Conservation (phyloP, 176 grass and related monocot species). For the Metroxylon sagu region DNA sequence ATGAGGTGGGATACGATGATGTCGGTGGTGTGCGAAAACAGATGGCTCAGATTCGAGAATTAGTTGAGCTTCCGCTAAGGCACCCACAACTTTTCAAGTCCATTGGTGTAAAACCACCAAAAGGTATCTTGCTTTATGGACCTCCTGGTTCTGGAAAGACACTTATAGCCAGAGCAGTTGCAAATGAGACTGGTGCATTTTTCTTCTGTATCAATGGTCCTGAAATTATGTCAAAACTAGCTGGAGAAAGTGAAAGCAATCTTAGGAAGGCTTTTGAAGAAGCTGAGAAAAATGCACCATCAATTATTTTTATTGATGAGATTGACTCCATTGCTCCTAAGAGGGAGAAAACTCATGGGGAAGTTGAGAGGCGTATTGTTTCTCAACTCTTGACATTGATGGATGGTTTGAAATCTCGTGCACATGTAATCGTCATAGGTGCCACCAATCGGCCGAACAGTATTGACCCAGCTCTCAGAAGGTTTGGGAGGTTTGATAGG, state of each 20-base stretch:
- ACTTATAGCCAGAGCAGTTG: slow-evolving; percentile 1
- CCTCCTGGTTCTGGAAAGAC: slow-evolving; percentile 7
- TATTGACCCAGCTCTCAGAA: slow-evolving; percentile 33
- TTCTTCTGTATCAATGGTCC: slow-evolving; percentile 8
- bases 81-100: slow-evolving; percentile 10
- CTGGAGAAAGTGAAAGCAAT: slow-evolving; percentile 9
- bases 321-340: slow-evolving; percentile 47
- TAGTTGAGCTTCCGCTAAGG: slow-evolving; percentile 7
- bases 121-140: slow-evolving; percentile 5
- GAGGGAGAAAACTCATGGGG: slow-evolving; percentile 43
- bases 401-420: slow-evolving; percentile 34
- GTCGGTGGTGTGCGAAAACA: slow-evolving; percentile 7
- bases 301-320: slow-evolving; percentile 46
- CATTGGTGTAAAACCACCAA: slow-evolving; percentile 6
- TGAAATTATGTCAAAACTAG: slow-evolving; percentile 8
- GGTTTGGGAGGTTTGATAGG: slow-evolving; percentile 45
- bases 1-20: slow-evolving; percentile 10
- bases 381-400: slow-evolving; percentile 53
- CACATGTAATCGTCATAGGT: slow-evolving; percentile 40
- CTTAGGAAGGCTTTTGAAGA: slow-evolving; percentile 11
- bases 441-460: slow-evolving; percentile 54
- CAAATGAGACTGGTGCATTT: slow-evolving; percentile 9
- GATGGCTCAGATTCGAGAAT: slow-evolving; percentile 5
- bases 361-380: slow-evolving; percentile 44
- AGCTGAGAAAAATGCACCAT: slow-evolving; percentile 10